Evolutionary conservation across 1,284 basidiomycete genomes (phyloP), one percentile per base, ranked within the genome.

Genomic region (Kalmanozyma brasiliensis): DNA sequence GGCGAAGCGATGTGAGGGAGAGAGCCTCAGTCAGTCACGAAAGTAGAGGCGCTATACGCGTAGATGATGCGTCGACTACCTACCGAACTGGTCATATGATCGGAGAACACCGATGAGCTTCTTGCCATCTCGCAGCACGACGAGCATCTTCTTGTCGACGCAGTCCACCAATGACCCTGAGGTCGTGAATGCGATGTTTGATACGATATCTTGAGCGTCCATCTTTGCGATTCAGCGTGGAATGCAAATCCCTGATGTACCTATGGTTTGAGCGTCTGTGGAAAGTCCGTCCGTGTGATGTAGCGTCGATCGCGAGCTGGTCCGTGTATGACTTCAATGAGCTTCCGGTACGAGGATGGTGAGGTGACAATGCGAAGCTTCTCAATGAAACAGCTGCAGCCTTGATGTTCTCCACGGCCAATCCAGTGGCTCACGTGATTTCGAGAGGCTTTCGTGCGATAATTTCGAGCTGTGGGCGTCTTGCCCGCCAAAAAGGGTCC

Each of bases 81-180:
- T 83, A 98, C 95, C 95, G 80, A 98, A 99, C 82, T 98, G 96
- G 85, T 99, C 96, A 83, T 98, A 99, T 20, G 93, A 96, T 52
- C 96, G 86, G 74, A 99, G 85, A 30, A 99, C 94, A 30, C 96
- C 96, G 74, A 97, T 91, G 38, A 98, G 87, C 84, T 98, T 98
- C 77, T 94, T 87, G 48, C 96, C 96, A 83, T 99, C 96, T 82
- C 96, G 87, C 60, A 99, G 86, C 74, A 98, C 89, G 49, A 98
- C 94, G 52, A 99, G 87, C 88, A 99, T 95, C 88, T 98, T 98
- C 86, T 97, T 81, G 56, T 81, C 80, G 26, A 80, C 76, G 42
- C 75, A 75, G 35, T 81, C 80, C 17, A 80, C 78, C 8, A 81
- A 59, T 10, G 80, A 75, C 35, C 80, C 80, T 8, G 78, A 80